These are phyloP conservation scores for Dothistroma septosporum DNA, from an alignment of 2,329 filamentous ascomycete species.

Conservation along the genomic window DNA sequence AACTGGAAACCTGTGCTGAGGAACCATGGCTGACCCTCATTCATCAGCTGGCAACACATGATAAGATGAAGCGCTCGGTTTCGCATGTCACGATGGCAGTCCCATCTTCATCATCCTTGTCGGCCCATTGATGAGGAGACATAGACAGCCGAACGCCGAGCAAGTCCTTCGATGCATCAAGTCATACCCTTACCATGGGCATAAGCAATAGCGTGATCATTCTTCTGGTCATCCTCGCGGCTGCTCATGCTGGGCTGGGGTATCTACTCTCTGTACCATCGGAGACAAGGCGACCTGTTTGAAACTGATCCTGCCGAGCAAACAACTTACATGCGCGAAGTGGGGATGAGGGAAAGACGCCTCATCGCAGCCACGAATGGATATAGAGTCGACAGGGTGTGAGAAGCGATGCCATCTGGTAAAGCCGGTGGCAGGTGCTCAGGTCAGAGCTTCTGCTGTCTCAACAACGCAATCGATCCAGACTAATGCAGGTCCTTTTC, in stretches of 20 bases:
- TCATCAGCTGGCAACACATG: too few species aligned
- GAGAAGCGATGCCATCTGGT: neutral
- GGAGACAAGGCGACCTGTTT: neutral
- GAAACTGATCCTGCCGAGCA: neutral
- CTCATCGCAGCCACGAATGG: neutral
- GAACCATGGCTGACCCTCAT: too few species aligned
- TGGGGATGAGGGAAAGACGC: neutral
- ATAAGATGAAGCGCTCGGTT: too few species aligned
- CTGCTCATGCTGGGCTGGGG: neutral
- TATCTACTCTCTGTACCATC: neutral
- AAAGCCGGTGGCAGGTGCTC: neutral
- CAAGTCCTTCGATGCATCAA: too few species aligned
- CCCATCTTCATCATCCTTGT: too few species aligned
- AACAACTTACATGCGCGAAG: neutral
- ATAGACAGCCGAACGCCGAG: too few species aligned
- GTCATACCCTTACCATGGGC: neutral
- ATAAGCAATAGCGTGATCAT: neutral
- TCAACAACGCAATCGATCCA: too few species aligned
- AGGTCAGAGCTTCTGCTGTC: neutral
- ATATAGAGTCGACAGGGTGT: neutral
- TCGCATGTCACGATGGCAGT: too few species aligned
- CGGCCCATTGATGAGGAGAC: too few species aligned
- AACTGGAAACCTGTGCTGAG: too few species aligned
- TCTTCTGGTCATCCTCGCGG: neutral
- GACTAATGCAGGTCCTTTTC: too few species aligned